phyloP scores from a whole-genome alignment of 164 flowering plant species.

The Buxus sempervirens region DNA sequence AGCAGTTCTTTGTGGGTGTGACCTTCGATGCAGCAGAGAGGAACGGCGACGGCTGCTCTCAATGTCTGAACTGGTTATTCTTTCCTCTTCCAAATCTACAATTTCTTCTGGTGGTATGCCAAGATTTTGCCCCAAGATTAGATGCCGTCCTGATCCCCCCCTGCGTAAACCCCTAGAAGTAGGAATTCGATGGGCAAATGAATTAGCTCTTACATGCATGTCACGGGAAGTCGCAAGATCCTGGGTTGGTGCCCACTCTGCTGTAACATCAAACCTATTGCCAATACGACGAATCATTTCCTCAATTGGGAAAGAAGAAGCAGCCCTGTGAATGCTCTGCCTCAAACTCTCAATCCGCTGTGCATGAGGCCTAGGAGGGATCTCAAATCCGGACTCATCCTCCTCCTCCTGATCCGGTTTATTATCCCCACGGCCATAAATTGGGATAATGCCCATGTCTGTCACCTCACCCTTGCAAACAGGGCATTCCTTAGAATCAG shows the following conservation, averaged over 20 bases:
- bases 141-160: conserved; percentile 18
- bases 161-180: conserved; percentile 51
- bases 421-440: conserved; percentile 60
- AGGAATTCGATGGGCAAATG: conserved; percentile 43
- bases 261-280: conserved; percentile 43
- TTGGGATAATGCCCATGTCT: conserved; percentile 53
- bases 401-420: conserved; percentile 29
- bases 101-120: conserved; percentile 32
- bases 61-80: conserved; percentile 25
- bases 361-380: conserved; percentile 68
- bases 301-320: conserved; percentile 50
- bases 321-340: conserved; percentile 49
- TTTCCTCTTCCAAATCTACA: conserved; percentile 37
- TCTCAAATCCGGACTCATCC: conserved; percentile 36
- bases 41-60: conserved; percentile 27
- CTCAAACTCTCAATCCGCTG: conserved; percentile 66
- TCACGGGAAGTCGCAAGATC: conserved; percentile 27
- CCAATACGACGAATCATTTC: conserved; percentile 73
- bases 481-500: conserved; percentile 69
- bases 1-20: conserved; percentile 34
- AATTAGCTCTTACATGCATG: conserved; percentile 29
- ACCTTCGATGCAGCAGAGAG: conserved; percentile 31
- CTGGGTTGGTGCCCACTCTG: conserved; percentile 28
- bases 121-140: conserved; percentile 15
- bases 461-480: conserved; percentile 78